These are phyloP conservation scores for Chamaecyparis obtusa DNA, from an alignment of 75 land plant genomes.

Conservation along the genomic window DNA sequence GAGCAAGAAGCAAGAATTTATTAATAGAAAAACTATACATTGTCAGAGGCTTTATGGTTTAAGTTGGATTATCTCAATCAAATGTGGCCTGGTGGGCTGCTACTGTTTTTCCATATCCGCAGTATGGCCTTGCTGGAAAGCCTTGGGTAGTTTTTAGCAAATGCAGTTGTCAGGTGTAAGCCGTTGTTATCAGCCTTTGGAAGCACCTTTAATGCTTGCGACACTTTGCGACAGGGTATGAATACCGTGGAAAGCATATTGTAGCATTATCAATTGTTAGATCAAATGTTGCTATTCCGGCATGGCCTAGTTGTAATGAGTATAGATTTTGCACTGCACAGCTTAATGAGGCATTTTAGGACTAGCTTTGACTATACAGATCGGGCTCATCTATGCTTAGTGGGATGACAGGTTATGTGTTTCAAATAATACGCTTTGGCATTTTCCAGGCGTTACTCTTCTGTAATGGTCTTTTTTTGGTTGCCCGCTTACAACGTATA, in stretches of 20 bases:
- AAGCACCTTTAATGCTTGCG: neutral
- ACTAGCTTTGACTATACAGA: neutral
- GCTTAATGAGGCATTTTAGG: neutral
- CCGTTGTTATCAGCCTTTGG: neutral
- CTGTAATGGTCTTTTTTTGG: no score
- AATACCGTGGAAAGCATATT: neutral
- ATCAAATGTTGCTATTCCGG: neutral
- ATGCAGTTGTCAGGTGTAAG: neutral
- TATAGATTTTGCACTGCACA: neutral
- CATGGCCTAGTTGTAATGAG: neutral
- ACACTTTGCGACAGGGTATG: neutral
- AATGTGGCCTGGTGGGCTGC: neutral
- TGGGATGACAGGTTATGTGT: neutral
- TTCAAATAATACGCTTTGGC: neutral
- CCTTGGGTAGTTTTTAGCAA: neutral
- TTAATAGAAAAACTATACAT: no score
- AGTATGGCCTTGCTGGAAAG: neutral
- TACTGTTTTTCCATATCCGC: neutral
- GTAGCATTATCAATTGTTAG: neutral
- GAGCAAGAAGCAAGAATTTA: neutral
- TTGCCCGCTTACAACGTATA: neutral
- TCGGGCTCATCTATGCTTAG: neutral
- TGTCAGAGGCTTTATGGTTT: neutral
- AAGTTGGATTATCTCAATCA: neutral
- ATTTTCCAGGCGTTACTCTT: neutral